Evolutionary conservation across 768 basidiomycete species (phyloP), one percentile per base, ranked within the genome.

Genomic region (Rhizopogon rudus): DNA sequence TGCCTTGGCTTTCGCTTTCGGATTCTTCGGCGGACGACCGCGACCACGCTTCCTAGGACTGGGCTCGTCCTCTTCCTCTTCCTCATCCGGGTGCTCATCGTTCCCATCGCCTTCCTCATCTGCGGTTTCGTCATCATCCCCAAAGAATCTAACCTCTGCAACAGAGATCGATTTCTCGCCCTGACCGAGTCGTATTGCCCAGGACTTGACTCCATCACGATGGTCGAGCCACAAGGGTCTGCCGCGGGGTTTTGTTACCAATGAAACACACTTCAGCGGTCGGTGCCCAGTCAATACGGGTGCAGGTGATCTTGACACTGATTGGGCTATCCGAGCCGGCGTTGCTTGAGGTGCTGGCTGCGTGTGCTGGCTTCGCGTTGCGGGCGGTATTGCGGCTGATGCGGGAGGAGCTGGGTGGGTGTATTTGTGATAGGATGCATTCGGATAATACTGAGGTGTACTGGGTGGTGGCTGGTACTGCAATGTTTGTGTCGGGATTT

Each of bases 171-270:
- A 76, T 3, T 77, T 77, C 63, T 92, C 91, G 8, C 75, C 77
- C 1, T 73, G 72, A 9, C 74, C 73, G 35, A 91, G 75, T 45
- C 83, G 77, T 67, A 90, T 72, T 4, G 82, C 81, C 91, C 91
- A 92, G 37, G 71, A 81, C 63, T 79, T 82, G 46, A 92, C 91
- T 4, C 89, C 87, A 51, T 90, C 87, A 42, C 75, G 75, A 53
- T 82, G 71, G 61, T 89, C 83, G 31, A 93, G 72, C 31, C 71
- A 72, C 40, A 92, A 68, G 17, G 72, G 72, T 40, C 91, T 75
- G 31, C 80, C 83, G 9, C 69, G 71, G 10, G 89, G 89, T 46
- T 83, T 74, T n/a, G 83, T 77, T 40, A 69, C 72, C 53, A 87
- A 64, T n/a, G 66, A 74, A 37, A 87, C 74, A 40, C 73, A 75